Evolutionary conservation across 139 green algal genomes (phyloP).

Genomic region (Chlamydomonas eustigma): DNA sequence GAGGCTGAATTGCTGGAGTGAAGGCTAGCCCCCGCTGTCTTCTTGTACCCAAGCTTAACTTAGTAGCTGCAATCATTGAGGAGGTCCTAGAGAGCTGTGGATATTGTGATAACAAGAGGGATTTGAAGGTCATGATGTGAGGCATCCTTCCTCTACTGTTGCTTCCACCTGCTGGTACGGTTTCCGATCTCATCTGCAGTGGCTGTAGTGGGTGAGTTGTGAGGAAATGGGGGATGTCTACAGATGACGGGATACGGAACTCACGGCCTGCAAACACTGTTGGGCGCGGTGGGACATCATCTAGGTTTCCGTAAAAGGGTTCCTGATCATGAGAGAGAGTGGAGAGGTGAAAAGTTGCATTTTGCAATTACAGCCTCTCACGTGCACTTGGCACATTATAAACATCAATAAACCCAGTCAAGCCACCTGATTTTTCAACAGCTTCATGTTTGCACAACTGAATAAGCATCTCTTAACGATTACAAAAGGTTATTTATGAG

Average conservation of each 20-base stretch:
- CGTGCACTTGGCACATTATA: too few species aligned
- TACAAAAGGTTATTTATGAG: too few species aligned
- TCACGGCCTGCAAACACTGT: constrained; percentile 28
- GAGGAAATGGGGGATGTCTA: constrained; percentile 17
- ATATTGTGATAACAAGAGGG: background rate
- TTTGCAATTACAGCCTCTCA: too few species aligned
- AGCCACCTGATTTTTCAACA: too few species aligned
- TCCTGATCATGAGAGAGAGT: constrained; percentile 9
- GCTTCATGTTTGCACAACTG: too few species aligned
- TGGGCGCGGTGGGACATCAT: constrained; percentile 2
- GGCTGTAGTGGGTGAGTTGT: background rate
- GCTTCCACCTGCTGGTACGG: background rate
- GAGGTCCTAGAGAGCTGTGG: too few species aligned
- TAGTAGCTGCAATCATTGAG: too few species aligned
- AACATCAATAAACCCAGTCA: too few species aligned
- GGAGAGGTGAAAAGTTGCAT: too few species aligned
- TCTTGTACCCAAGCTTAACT: constrained; percentile 17
- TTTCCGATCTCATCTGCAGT: background rate
- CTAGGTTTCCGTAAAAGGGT: constrained; percentile 7
- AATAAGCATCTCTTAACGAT: too few species aligned
- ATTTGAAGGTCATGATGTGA: background rate
- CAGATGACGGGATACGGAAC: constrained; percentile 29
- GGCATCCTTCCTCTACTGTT: too few species aligned
- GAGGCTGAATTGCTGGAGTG: background rate
- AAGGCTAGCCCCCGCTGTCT: constrained; percentile 13